Percentiles rank a stretch among this genome's conserved stretches.
Evolutionary conservation across 2,329 filamentous ascomycete species (phyloP).

Genomic region (Trichoderma endophyticum): DNA sequence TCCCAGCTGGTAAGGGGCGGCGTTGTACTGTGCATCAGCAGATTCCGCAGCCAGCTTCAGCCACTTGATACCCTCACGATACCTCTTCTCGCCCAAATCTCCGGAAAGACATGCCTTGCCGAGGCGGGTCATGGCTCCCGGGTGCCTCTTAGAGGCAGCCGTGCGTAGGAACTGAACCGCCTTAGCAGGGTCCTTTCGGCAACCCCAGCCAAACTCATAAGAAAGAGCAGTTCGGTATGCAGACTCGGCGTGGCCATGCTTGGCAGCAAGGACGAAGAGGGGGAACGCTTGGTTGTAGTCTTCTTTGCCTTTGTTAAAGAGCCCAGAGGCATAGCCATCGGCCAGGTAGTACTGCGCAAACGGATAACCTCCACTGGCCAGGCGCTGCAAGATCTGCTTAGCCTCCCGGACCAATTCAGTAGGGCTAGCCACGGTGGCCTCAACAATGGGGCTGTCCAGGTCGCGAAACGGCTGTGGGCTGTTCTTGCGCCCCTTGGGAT

Average conservation of each 20-base stretch:
- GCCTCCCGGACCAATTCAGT: conserved; percentile 80
- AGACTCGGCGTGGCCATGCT: conserved; percentile 95
- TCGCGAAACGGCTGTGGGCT: conserved; percentile 48
- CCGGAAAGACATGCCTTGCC: conserved; percentile 86
- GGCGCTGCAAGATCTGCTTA: conserved; percentile 79
- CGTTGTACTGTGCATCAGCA: conserved; percentile 88
- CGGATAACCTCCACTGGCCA: conserved; percentile 85
- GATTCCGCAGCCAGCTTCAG: conserved; percentile 88
- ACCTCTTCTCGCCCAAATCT: conserved; percentile 82
- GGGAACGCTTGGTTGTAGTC: conserved; percentile 91
- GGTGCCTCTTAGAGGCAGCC: conserved; percentile 89
- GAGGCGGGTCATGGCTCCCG: conserved; percentile 88
- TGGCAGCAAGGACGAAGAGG: conserved; percentile 87
- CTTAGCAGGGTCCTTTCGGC: conserved; percentile 82
- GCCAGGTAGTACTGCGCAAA: conserved; percentile 98
- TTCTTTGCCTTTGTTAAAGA: conserved; percentile 92
- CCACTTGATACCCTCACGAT: conserved; percentile 93
- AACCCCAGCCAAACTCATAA: conserved; percentile 98
- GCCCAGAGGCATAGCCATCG: conserved; percentile 87
- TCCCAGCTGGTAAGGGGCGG: conserved; percentile 86
- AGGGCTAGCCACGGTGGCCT: conserved; percentile 49
- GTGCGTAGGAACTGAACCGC: conserved; percentile 90
- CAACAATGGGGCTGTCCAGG: conserved; percentile 45
- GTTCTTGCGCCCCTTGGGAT: conserved; percentile 44
- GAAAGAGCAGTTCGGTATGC: conserved; percentile 90